Evolutionary conservation across 1,284 basidiomycete genomes (phyloP).

Genomic region (Dichomitus squalens): DNA sequence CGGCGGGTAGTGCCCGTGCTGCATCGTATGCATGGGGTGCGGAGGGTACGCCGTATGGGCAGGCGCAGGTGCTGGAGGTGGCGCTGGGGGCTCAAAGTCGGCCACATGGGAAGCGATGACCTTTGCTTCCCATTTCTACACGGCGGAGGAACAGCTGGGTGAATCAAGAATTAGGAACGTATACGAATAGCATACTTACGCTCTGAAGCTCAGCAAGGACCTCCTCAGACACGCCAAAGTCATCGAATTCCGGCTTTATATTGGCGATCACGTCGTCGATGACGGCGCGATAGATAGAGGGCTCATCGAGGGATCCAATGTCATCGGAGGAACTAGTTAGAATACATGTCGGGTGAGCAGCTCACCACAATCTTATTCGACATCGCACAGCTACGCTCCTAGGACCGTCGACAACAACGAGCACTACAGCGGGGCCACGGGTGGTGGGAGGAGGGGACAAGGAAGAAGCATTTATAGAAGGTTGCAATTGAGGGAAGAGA

Average conservation of each 20-base stretch:
- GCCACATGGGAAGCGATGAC: constrained; percentile 92
- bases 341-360: constrained; percentile 61
- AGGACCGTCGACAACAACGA: constrained; percentile 38
- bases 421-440: constrained; percentile 35
- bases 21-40: constrained; percentile 28
- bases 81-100: constrained; percentile 77
- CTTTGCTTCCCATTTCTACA: constrained; percentile 93
- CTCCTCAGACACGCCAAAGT: constrained; percentile 93
- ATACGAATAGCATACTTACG: constrained; percentile 54
- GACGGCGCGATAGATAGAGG: constrained; percentile 87
- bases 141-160: constrained; percentile 9
- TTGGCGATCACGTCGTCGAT: constrained; percentile 94
- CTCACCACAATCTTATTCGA: constrained; percentile 93
- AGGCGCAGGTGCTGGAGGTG: constrained; percentile 43
- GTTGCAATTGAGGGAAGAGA: constrained; percentile 41
- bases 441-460: constrained; percentile 39
- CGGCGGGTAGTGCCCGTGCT: constrained; percentile 39
- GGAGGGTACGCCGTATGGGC: constrained; percentile 32
- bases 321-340: constrained; percentile 63
- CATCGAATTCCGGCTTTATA: constrained; percentile 95
- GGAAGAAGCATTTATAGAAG: constrained; percentile 51
- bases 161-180: constrained; percentile 10
- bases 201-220: constrained; percentile 87
- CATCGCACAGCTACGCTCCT: constrained; percentile 47
- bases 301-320: constrained; percentile 68